Evolutionary conservation across 1,139 yeast species (phyloP), one percentile per base, ranked within the genome.

Genomic region (Eremothecium cymbalariae): DNA sequence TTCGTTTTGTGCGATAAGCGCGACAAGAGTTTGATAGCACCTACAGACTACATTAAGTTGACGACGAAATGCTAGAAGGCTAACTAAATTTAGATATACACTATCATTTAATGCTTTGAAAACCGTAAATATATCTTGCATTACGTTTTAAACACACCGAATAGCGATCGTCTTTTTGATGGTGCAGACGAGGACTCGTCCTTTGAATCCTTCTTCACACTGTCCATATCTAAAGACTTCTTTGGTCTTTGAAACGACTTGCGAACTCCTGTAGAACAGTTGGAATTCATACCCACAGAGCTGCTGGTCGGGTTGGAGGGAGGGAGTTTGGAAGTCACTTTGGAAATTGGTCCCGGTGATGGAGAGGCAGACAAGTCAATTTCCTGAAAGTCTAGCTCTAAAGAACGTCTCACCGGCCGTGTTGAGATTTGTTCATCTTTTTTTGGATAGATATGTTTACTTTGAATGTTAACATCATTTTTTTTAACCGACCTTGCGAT

Each of bases 171-270:
- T 34, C 51, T 51, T 40, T 49, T 51, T 29, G 49, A 48, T 9
- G 28, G 28, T 14, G 12, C 28, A 14, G 25, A 8, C 8, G 7
- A 23, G 25, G 8, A 8, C 25, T 23, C 12, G 14, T 15, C 17
- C 21, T 25, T 14, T 6, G 5, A 11, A 25, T 52, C 56, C 25
- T 48, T 46, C 31, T 52, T 47, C 6, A 45, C 32, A 28, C 43
- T 38, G 26, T 54, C 59, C 26, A 51, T 33, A 31, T 54, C 59
- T 6, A 53, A 35, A 4, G 58, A 53, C 29, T 48, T 51, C 15
- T 57, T 45, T 3, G 50, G 49, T 26, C 42, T 42, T 12, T 48
- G 43, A 28, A 50, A 42, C 1, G 54, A 47, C 23, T 43, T 40
- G 17, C 42, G 45, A 32, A 44, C 36, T n/a, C 40, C 48, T 11